These are phyloP conservation scores for Sclerotinia spermophila DNA, from an alignment of 2,329 filamentous ascomycete genomes.

Conservation along the genomic window DNA sequence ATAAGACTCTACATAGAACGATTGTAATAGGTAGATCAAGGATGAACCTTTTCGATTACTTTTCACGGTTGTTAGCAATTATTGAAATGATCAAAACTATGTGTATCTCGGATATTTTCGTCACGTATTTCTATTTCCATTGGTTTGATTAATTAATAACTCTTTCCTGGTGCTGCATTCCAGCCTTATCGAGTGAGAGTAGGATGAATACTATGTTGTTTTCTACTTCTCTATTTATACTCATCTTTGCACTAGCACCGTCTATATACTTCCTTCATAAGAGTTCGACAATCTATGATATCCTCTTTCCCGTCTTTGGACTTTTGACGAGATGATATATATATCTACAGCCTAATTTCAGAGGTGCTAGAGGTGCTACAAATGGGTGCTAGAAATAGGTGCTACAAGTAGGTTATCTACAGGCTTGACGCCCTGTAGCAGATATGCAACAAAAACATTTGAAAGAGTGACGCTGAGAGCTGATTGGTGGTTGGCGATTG, in stretches of 20 bases:
- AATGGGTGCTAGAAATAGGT: too few relatives aligned
- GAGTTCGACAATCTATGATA: neutral
- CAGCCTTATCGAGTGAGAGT: neutral
- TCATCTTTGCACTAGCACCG: neutral
- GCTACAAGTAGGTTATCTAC: neutral
- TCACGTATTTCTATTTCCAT: neutral
- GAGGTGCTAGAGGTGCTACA: neutral
- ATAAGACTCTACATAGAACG: neutral
- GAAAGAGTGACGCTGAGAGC: neutral
- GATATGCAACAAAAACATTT: neutral
- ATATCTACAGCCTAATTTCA: neutral
- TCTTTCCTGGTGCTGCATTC: neutral
- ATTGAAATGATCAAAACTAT: neutral
- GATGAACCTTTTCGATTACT: neutral
- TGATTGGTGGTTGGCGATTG: neutral
- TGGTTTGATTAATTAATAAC: neutral
- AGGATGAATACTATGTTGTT: neutral
- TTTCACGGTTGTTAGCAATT: neutral
- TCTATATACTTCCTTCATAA: neutral
- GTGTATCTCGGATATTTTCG: neutral
- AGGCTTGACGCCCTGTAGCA: neutral
- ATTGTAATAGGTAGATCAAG: neutral
- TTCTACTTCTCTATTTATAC: neutral
- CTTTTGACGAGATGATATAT: neutral
- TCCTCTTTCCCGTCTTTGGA: neutral